These are phyloP conservation scores for Talaromyces albobiverticillius DNA, from an alignment of 2,329 filamentous ascomycete genomes.

Conservation along the genomic window DNA sequence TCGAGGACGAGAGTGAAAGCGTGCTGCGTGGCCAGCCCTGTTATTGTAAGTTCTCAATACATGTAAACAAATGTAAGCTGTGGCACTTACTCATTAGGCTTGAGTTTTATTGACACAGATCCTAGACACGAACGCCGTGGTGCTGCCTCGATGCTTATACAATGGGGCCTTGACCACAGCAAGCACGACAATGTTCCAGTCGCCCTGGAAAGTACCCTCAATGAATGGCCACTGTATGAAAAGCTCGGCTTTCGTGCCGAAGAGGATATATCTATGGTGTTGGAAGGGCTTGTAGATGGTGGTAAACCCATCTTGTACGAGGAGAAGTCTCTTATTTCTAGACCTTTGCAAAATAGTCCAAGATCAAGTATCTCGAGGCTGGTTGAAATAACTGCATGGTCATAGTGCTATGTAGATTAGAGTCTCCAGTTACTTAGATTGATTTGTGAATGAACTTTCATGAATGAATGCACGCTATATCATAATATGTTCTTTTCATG, in stretches of 20 bases:
- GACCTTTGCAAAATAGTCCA: no score
- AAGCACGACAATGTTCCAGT: neutral
- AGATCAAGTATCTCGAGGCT: no score
- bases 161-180: neutral
- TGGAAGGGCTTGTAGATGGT: neutral
- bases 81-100: neutral
- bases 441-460: no score
- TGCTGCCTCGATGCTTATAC: neutral
- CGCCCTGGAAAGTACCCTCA: neutral
- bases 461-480: no score
- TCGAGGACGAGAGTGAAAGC: neutral
- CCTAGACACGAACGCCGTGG: neutral
- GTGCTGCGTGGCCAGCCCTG: neutral
- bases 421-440: no score
- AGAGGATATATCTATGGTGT: neutral
- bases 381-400: no score
- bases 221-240: neutral
- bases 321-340: neutral
- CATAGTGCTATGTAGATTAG: no score
- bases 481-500: no score
- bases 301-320: neutral
- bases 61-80: neutral
- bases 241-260: neutral
- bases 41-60: neutral
- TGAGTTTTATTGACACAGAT: neutral